Evolutionary conservation across 306 rosid genomes (phyloP), one percentile per base, ranked within the genome.

Genomic region (Begonia fuchsioides): DNA sequence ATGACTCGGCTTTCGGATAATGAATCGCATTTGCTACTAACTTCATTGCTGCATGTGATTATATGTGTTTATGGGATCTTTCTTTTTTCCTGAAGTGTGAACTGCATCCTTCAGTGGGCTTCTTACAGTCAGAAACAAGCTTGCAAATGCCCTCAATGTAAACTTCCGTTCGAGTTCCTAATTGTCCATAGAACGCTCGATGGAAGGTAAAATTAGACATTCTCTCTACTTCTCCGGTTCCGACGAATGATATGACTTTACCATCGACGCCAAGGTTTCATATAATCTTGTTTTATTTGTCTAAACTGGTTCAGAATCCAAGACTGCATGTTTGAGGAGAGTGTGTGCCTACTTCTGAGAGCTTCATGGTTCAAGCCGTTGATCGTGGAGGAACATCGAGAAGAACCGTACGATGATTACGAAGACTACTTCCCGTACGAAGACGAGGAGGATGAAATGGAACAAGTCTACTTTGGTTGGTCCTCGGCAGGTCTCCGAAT

Each of bases 31-130:
- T 26, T 26, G 35, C 35, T 26, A 26, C 8, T 26, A 26, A 26
- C 8, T 26, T 0, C 35, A 26, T 26, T 26, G 35, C 8, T 26
- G 8, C 35, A 26, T 26, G 35, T 26, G 35, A 26, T 26, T 26
- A 26, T n/a, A n/a, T 26, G 35, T 26, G 7, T 26, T 26, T 26
- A 26, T 26, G 35, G 35, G 35, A 26, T 26, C 0, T 20, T 9
- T 26, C n/a, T 26, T 26, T 26, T 4, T 26, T 26, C 35, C 45
- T 71, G 64, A 51, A 92, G 96, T 54, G 87, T 75, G 56, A 85
- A 76, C 13, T 92, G 98, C 74, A 92, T 92, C 54, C 98, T 90
- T 61, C 94, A 56, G 4, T 90, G 98, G 98, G 94, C 81, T 53
- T 74, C 95, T 0, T 81, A 85, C 59, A 61, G 52, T 15, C 57